Percentiles rank a stretch among this genome's conserved stretches.
These are phyloP conservation scores for Wallacemonas sp. DNA, from an alignment of 208 protist genomes.

Conservation along the genomic window DNA sequence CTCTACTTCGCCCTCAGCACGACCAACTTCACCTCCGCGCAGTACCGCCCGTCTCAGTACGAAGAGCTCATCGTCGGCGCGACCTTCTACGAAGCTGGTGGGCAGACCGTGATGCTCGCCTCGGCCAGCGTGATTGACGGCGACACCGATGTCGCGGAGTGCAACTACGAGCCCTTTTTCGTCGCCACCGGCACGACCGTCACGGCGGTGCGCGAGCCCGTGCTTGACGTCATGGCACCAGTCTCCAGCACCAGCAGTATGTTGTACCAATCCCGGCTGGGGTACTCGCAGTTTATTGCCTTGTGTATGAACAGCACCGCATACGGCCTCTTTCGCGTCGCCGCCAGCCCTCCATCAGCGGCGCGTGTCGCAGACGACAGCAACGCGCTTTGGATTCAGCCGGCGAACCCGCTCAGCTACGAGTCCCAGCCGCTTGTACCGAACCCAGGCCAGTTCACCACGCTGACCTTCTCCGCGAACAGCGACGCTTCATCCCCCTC, in stretches of 20 bases:
- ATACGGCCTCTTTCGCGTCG: conserved; percentile 61
- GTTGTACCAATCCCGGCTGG: conserved; percentile 50
- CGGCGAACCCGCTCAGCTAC: conserved; percentile 48
- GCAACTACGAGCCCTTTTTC: conserved; percentile 81
- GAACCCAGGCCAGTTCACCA: conserved; percentile 57
- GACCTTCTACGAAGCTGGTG: conserved; percentile 39
- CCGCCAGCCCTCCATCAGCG: conserved; percentile 24
- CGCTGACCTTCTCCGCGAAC: conserved; percentile 43
- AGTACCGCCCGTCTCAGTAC: conserved; percentile 55
- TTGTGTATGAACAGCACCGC: conserved; percentile 63
- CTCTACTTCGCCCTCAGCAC: conserved; percentile 67
- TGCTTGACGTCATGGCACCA: conserved; percentile 26
- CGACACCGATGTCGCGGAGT: conserved; percentile 51
- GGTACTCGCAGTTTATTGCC: conserved; percentile 33
- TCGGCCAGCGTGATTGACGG: conserved; percentile 42
- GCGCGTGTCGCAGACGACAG: not conserved
- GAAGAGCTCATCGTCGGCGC: conserved; percentile 67
- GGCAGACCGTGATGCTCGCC: conserved; percentile 13
- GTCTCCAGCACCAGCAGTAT: too few relatives aligned
- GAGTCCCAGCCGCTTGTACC: conserved; percentile 30
- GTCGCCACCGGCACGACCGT: conserved; percentile 15
- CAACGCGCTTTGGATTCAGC: conserved; percentile 27
- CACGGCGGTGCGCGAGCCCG: conserved; percentile 15
- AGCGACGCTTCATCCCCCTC: not conserved
- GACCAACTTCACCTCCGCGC: conserved; percentile 42